Base-by-base conservation (phyloP, 2,329 filamentous ascomycete genomes). In the Colletotrichum tanaceti region DNA sequence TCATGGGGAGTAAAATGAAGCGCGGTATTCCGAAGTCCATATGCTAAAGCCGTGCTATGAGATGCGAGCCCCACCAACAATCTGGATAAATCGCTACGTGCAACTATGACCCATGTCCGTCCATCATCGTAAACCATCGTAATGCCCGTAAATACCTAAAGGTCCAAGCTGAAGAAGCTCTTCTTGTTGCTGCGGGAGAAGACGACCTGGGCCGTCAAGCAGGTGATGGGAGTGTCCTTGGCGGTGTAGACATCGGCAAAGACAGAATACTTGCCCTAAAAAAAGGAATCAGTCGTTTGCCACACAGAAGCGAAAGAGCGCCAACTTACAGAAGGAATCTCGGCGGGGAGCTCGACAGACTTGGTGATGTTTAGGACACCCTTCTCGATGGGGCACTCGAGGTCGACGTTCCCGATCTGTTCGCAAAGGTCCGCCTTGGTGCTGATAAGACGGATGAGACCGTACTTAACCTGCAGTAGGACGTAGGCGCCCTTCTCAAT, bases 381-480 rank as follows among this genome's bases (percentile, higher is more conserved):
- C 81, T 93, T 88, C 81, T 97, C 85, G 68, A 99, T 86, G 57
- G 96, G 96, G 81, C 96, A 99, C 74, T 93, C 83, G 65, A 98
- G 84, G 74, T 98, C 93, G 52, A 98, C 93, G 73, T 98, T 94
- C 78, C 87, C 84, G 72, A 97, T 88, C 79, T 97, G 91, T 70
- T 98, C 92, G 84, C 96, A 99, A 44, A 98, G 87, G 77, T 97
- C 91, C 75, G 91, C 90, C 73, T 86, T 87, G 72, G 92, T 92
- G 79, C 88, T 93, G 80, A 99, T 89, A 72, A 99, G 87, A 63
- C 90, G 92, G 79, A 99, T 98, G 73, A 97, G 85, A 70, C 95
- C 95, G 80, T 97, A 98, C 83, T 97, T 98, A 82, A 99, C 95
- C 73, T 90, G 87, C 47, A 99, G 79, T 55, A 91, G 85, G 71